phyloP scores from a whole-genome alignment of 2,329 filamentous ascomycete genomes.

The Hymenoscyphus linearis region DNA sequence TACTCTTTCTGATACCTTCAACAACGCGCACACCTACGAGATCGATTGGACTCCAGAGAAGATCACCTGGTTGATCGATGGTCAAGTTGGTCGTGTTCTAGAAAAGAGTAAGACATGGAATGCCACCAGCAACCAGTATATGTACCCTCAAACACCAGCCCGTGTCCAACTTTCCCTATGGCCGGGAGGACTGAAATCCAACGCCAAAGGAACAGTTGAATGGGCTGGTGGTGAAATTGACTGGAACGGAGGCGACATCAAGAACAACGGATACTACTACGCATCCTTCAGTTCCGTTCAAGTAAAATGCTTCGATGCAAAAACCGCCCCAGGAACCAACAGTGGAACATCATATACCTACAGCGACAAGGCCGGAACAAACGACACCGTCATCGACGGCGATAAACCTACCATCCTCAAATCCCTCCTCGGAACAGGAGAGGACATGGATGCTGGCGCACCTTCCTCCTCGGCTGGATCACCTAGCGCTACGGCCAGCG shows the following conservation, averaged over 20 bases:
- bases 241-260: slow-evolving; percentile 77
- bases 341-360: slow-evolving; percentile 72
- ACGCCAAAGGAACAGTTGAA: slow-evolving; percentile 75
- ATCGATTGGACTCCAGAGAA: slow-evolving; percentile 86
- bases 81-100: slow-evolving; percentile 67
- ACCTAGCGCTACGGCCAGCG: slow-evolving; percentile 22
- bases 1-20: slow-evolving; percentile 63
- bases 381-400: slow-evolving; percentile 72
- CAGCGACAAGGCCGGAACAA: slow-evolving; percentile 58
- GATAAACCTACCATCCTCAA: slow-evolving; percentile 70
- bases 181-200: slow-evolving; percentile 78
- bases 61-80: slow-evolving; percentile 85
- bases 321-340: slow-evolving; percentile 58
- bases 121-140: slow-evolving; percentile 70
- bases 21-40: slow-evolving; percentile 82
- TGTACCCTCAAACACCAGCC: slow-evolving; percentile 85
- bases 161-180: slow-evolving; percentile 92
- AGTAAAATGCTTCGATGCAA: slow-evolving; percentile 78
- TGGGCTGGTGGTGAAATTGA: slow-evolving; percentile 91
- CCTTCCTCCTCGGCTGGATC: slow-evolving; percentile 30
- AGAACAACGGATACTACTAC: slow-evolving; percentile 83
- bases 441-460: slow-evolving; percentile 57
- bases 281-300: slow-evolving; percentile 70
- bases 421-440: slow-evolving; percentile 75
- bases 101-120: slow-evolving; percentile 83